Base-by-base conservation (phyloP, 2,329 filamentous ascomycete species). In the Neonectria ditissima region DNA sequence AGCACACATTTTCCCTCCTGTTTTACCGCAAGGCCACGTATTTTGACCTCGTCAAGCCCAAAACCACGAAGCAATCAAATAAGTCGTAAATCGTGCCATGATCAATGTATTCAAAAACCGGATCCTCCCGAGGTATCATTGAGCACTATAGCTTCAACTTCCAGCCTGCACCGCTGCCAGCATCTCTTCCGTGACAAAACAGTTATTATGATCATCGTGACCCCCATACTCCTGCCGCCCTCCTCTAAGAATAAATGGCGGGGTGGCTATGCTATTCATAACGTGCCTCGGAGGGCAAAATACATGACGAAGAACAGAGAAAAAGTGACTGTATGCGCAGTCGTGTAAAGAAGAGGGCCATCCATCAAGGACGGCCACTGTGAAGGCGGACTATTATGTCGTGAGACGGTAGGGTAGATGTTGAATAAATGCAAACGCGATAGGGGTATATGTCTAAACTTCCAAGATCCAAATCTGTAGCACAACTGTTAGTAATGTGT, bases 401-500 rank as follows among this genome's bases (percentile, higher is more conserved):
- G 48, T 58, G 34, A 52, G 24, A 43, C 30, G 16, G 39, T 44
- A 48, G 26, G 24, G 22, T 32, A 58, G 5, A 58, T 30, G 30
- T 37, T 24, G 41, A 50, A 26, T 22, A 72, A 72, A 70, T 69
- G 60, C 55, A 71, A 58, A 60, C 55, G 67, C 65, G 69, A 53
- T 61, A 64, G 72, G 75, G 73, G 71, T 75, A 73, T 75, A 73
- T 69, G 53, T 74, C 72, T 78, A 79, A 70, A 71, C 65, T 58
- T 79, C 76, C 73, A 82, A 78, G 69, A 84, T 78, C 83, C 82
- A 85, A 75, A 85, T 80, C 83, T 85, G 69, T 8, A 48, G 50
- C 13, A n/a, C 32, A 20, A 7, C 7, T 48, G 66, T 73, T 72
- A 74, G 73, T 41, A 18, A 57, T 28, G 28, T 32, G 37, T 71